Conservation (phyloP, 495 filamentous ascomycete species). For the Usnea hakonensis region DNA sequence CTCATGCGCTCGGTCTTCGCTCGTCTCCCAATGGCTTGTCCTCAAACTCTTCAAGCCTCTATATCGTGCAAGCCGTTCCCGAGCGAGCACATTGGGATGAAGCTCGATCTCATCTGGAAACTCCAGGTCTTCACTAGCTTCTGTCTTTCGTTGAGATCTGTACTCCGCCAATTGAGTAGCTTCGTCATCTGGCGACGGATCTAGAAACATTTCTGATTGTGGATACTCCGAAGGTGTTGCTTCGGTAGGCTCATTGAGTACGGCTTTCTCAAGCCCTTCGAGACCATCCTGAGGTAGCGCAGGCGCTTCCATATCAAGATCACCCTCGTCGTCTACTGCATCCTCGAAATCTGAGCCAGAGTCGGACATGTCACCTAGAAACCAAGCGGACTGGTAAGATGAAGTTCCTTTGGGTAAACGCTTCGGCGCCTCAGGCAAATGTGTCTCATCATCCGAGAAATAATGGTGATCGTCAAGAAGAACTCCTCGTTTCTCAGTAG, state of each 20-base stretch:
- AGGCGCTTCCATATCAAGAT: conserved; percentile 38
- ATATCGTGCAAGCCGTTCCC: conserved; percentile 78
- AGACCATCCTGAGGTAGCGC: conserved; percentile 30
- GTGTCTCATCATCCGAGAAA: conserved; percentile 84
- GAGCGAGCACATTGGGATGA: conserved; percentile 74
- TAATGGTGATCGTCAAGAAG: conserved; percentile 96
- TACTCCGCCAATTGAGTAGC: conserved; percentile 70
- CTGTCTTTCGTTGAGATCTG: conserved; percentile 62
- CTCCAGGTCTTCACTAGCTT: conserved; percentile 81
- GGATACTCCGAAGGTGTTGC: conserved; percentile 75
- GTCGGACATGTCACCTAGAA: conserved; percentile 74
- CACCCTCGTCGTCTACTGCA: conserved; percentile 45
- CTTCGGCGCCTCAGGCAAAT: conserved; percentile 55
- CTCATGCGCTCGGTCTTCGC: conserved; percentile 75
- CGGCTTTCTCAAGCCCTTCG: conserved; percentile 40
- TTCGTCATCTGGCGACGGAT: conserved; percentile 82
- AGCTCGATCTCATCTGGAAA: conserved; percentile 98
- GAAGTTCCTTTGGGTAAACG: conserved; percentile 85
- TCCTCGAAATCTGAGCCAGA: conserved; percentile 79
- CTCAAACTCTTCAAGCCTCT: conserved; percentile 84
- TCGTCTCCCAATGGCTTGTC: conserved; percentile 77
- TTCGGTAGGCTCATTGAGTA: conserved; percentile 56
- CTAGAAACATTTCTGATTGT: conserved; percentile 83
- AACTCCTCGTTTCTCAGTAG: conserved; percentile 62
- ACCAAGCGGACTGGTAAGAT: conserved; percentile 90